These are phyloP conservation scores for Protomyces inouyei DNA, from an alignment of 1,139 yeast genomes.

Conservation along the genomic window DNA sequence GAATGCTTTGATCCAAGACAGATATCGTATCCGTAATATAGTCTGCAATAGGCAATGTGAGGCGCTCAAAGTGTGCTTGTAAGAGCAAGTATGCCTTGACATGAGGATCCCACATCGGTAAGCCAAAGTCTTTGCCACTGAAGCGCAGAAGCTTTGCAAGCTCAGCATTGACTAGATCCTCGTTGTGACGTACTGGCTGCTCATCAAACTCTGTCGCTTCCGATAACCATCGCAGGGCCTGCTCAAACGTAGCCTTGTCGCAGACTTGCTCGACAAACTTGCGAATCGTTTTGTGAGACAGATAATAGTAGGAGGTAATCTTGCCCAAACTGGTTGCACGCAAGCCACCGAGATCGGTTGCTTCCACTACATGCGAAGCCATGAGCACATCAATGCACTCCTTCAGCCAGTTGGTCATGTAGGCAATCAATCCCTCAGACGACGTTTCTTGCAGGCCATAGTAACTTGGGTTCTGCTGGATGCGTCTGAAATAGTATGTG, in stretches of 20 bases:
- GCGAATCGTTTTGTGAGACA: constrained; percentile 85
- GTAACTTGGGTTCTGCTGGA: constrained; percentile 92
- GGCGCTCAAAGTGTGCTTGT: constrained; percentile 80
- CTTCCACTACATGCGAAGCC: constrained; percentile 66
- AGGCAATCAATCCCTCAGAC: constrained; percentile 60
- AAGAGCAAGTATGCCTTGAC: constrained; percentile 74
- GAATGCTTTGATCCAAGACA: constrained; percentile 86
- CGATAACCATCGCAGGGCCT: constrained; percentile 66
- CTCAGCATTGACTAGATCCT: constrained; percentile 79
- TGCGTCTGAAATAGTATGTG: constrained; percentile 90
- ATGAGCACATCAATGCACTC: constrained; percentile 60
- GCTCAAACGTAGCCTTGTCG: constrained; percentile 55
- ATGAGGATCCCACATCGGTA: constrained; percentile 53
- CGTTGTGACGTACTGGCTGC: constrained; percentile 32
- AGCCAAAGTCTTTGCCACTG: constrained; percentile 52
- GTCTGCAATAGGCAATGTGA: constrained; percentile 89
- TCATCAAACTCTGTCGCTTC: constrained; percentile 84
- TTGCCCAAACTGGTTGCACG: constrained; percentile 66
- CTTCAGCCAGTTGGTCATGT: constrained; percentile 70
- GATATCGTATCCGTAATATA: constrained; percentile 91
- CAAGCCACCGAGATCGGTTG: constrained; percentile 38
- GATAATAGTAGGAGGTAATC: constrained; percentile 84
- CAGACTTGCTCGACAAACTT: constrained; percentile 54
- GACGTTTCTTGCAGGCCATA: constrained; percentile 76
- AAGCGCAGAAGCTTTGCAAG: constrained; percentile 76